These are phyloP conservation scores for Parathielavia hyrcaniae DNA, from an alignment of 495 filamentous ascomycete species.

Conservation along the genomic window DNA sequence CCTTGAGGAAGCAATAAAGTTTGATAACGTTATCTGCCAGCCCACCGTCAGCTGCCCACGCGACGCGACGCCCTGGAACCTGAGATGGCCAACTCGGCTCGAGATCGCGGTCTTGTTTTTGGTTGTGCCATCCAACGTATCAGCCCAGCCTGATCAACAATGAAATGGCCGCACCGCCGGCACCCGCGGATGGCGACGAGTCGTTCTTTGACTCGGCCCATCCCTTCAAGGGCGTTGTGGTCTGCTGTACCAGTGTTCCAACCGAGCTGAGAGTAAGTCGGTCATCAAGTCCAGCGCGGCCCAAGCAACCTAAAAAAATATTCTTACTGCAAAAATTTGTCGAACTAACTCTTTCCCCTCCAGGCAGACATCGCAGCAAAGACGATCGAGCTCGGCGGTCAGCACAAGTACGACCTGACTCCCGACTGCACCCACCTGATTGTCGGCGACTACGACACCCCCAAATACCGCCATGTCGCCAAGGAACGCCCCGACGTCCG, in stretches of 20 bases:
- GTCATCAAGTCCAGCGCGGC: not conserved
- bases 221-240: conserved; percentile 72
- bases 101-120: not conserved
- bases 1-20: no score
- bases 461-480: conserved; percentile 93
- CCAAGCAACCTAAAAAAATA: not conserved
- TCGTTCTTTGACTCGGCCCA: conserved; percentile 41
- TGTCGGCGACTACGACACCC: conserved; percentile 77
- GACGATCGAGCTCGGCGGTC: conserved; percentile 76
- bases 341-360: not conserved
- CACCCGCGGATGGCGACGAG: conserved; percentile 12
- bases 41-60: conserved; percentile 20
- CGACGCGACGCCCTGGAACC: conserved; percentile 13
- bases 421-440: conserved; percentile 93
- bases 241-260: conserved; percentile 87
- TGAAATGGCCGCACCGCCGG: conserved; percentile 22
- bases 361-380: conserved; percentile 65
- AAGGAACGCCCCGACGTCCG: conserved; percentile 78
- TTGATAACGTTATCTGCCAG: no score
- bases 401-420: conserved; percentile 84
- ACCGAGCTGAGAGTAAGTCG: conserved; percentile 70
- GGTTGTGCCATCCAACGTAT: not conserved
- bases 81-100: not conserved
- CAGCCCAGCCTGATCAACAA: not conserved
- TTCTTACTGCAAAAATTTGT: not conserved